phyloP scores from a whole-genome alignment of 1,284 basidiomycete species.

The Sanghuangporus sanghuang region DNA sequence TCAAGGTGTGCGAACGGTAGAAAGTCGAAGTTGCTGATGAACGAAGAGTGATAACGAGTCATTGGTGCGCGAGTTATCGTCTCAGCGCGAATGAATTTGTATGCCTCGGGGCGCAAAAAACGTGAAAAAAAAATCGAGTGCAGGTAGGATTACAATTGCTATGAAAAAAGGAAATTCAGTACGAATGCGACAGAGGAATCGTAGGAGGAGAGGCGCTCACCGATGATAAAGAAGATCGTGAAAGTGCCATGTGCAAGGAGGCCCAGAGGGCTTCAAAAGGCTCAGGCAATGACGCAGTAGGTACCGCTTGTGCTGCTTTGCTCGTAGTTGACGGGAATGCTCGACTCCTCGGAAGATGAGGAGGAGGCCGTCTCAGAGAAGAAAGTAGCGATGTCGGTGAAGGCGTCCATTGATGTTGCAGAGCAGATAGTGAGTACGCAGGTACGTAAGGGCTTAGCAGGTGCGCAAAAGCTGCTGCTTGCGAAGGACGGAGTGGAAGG shows the following conservation, averaged over 20 bases:
- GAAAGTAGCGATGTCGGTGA: constrained; percentile 3
- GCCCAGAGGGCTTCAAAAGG: neutral
- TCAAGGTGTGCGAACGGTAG: neutral
- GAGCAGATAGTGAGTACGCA: neutral
- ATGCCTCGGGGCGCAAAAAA: neutral
- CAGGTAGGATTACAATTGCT: neutral
- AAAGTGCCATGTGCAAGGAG: neutral
- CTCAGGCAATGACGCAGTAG: constrained; percentile 7
- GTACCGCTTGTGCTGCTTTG: neutral
- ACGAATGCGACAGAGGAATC: neutral
- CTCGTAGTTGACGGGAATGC: constrained; percentile 4
- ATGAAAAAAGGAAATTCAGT: neutral
- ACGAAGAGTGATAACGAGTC: constrained; percentile 3
- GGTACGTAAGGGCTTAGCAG: neutral
- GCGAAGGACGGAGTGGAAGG: neutral
- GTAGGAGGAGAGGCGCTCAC: neutral
- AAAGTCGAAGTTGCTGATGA: neutral
- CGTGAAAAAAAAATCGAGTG: neutral
- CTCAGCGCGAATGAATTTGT: neutral
- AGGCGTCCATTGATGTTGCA: constrained; percentile 3
- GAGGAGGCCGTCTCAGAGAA: neutral
- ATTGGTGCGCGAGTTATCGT: neutral
- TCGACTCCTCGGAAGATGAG: constrained; percentile 9
- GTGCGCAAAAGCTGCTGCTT: neutral
- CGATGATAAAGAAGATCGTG: neutral